Evolutionary conservation across 129 eudicot genomes (phyloP).

Genomic region (Ambrosia trifida): DNA sequence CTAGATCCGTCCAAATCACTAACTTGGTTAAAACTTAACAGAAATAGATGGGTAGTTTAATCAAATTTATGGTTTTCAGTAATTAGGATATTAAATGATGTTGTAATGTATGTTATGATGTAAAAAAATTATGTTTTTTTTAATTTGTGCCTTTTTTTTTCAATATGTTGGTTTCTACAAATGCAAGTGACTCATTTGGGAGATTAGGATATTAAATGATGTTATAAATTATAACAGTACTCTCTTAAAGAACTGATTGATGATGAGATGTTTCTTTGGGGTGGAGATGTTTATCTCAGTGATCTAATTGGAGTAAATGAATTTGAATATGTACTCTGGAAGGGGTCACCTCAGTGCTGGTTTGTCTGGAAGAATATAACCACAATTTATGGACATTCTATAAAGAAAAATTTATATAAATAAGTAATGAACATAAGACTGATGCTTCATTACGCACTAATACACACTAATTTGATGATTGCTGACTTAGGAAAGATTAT

Average conservation of each 20-base stretch:
- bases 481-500: background rate
- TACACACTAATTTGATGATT: background rate
- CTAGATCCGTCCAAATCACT: too few relatives aligned
- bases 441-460: conserved; percentile 10
- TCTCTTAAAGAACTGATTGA: conserved; percentile 66
- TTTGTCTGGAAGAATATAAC: conserved; percentile 42
- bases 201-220: too few relatives aligned
- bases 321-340: conserved; percentile 57
- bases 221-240: too few relatives aligned
- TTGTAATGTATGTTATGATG: too few relatives aligned
- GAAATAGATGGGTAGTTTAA: too few relatives aligned
- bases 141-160: too few relatives aligned
- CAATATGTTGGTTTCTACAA: too few relatives aligned
- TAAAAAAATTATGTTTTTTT: too few relatives aligned
- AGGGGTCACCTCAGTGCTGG: conserved; percentile 54
- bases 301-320: conserved; percentile 63
- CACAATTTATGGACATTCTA: conserved; percentile 5
- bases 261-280: conserved; percentile 51
- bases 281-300: conserved; percentile 56
- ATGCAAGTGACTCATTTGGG: too few relatives aligned
- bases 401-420: background rate
- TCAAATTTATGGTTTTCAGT: too few relatives aligned
- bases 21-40: too few relatives aligned
- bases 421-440: background rate
- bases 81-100: too few relatives aligned